Base-by-base conservation (phyloP, 2,329 filamentous ascomycete species). In the Exophiala sideris region DNA sequence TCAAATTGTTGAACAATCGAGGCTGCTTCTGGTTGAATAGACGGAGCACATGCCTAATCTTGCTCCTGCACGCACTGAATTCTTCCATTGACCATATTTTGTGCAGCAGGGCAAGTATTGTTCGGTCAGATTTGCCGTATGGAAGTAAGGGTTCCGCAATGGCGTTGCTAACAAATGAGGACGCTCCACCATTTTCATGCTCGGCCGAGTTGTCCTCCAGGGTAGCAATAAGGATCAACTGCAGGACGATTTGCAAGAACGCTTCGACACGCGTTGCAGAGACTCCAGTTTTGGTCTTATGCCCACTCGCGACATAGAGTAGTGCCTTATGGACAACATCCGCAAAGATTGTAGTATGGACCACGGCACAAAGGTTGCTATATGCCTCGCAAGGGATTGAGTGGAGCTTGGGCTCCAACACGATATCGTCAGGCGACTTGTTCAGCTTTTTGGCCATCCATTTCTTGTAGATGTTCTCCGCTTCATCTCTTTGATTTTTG, bases 401-500 rank as follows among this genome's bases (percentile, higher is more conserved):
- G 14, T 85, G 84, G 45, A 96, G 79, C 64, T 85, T 89, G 1
- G 95, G 91, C 70, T 97, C 92, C 67, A 89, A 96, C 2, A 97
- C 91, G 55, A 97, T 85, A 50, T 96, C 91, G 38, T 89, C 84
- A 1, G 82, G 75, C 40, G 85, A 79, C 68, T 91, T 91, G 14
- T 91, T 91, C 0, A 87, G 90, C 72, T 88, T 91, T 73, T 91
- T 91, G 9, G 91, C 89, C 76, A 94, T 85, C 77, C 89, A 87
- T 65, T 87, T 86, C 64, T 87, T 90, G 74, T 94, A 96, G 2
- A 91, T 87, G 62, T 83, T 85, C 71, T 99, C 94, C 0, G 92
- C 90, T 69, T 99, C 94, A 67, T 99, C 94, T 47, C 94, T 84
- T 70, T 97, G 92, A 65, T 99, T 99, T 68, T 96, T 95, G 66